Base-by-base conservation (phyloP, 176 grass and related monocot genomes). In the Thalia dealbata region DNA sequence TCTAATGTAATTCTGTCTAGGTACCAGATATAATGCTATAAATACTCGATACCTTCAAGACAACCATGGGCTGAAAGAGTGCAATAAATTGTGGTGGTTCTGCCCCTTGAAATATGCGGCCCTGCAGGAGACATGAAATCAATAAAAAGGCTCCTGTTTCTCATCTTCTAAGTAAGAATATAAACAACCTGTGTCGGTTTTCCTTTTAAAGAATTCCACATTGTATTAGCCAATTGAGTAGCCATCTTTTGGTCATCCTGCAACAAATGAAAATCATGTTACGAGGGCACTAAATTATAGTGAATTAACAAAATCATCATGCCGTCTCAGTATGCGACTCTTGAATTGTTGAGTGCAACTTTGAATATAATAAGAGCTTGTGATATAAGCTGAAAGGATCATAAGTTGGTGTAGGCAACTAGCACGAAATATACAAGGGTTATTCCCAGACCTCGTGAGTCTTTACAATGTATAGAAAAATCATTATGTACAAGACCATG, bases 161-260 rank as follows among this genome's bases (percentile, higher is more conserved):
- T 22, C 52, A 74, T 61, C 21, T 63, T 19, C 11, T 62, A 35
- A 48, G 19, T 45, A 61, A 44, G 7, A 75, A 45, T 25, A 75
- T 70, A 52, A 51, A 79, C 52, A 81, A 91, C 89, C 89, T 92
- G 82, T 77, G 86, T 78, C 71, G 89, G 92, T 76, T 84, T 86
- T 79, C 92, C 89, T 92, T 96, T 96, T 71, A 96, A 82, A 15
- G 89, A 90, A 82, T 73, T 90, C 84, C 92, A 96, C 86, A 92
- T 84, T 15, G 82, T 76, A 70, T 81, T 90, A 73, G 86, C 80
- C 78, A 92, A 76, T 29, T 82, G 82, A 80, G 69, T 77, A 52
- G 86, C 80, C 67, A 76, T 76, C 43, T 71, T 41, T 86, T 92
- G 84, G 85, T 92, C 92, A 44, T 96, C 89, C 92, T 96, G 81